These are phyloP conservation scores for Extremus antarcticus DNA, from an alignment of 495 filamentous ascomycete genomes.

Conservation along the genomic window DNA sequence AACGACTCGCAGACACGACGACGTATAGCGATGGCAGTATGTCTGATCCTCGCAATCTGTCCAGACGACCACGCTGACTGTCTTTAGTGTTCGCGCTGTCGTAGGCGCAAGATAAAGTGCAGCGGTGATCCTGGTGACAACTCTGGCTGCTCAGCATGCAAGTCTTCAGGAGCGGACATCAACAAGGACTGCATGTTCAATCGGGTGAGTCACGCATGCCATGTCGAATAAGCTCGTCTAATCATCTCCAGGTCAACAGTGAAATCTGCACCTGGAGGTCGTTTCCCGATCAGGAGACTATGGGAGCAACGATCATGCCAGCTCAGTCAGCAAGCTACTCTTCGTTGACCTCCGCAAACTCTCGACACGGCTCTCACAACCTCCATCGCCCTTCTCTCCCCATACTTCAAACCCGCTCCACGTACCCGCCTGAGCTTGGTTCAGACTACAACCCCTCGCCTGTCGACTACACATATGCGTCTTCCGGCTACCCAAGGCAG, in stretches of 20 bases:
- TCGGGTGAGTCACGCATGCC: constrained; percentile 41
- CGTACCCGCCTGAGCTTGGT: constrained; percentile 4
- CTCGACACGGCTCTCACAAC: background rate
- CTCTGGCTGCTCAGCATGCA: constrained; percentile 73
- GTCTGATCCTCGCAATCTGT: background rate
- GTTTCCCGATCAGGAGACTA: background rate
- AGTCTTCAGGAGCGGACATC: constrained; percentile 50
- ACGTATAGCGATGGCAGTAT: constrained; percentile 23
- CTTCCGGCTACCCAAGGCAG: constrained; percentile 7
- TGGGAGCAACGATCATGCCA: background rate
- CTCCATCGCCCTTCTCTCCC: constrained; percentile 7
- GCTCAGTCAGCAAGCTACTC: background rate
- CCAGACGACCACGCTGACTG: background rate
- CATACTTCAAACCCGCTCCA: constrained; percentile 11
- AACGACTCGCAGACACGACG: background rate
- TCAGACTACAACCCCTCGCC: constrained; percentile 13
- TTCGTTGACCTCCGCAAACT: background rate
- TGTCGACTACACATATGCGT: constrained; percentile 13
- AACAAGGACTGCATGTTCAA: constrained; percentile 56
- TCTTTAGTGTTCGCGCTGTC: constrained; percentile 76
- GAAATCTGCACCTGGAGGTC: background rate
- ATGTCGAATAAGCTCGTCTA: constrained; percentile 6
- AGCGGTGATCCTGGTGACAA: constrained; percentile 74
- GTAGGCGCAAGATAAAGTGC: constrained; percentile 92
- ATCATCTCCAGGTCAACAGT: constrained; percentile 17